These are phyloP conservation scores for Aspergillus sp. DNA, from an alignment of 2,329 filamentous ascomycete species.

Conservation along the genomic window DNA sequence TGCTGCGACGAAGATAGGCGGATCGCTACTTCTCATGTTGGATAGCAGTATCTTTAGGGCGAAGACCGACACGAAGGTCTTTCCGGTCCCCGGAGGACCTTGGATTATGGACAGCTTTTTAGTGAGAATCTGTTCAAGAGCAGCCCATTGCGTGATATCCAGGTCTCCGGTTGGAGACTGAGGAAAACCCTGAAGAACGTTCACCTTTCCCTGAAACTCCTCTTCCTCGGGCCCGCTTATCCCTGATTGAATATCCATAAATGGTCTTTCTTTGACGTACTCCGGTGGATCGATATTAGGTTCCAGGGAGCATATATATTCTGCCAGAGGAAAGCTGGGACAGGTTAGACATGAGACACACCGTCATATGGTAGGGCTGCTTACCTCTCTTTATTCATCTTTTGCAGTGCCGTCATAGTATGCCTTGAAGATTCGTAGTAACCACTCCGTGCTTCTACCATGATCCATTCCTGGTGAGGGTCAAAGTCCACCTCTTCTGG, in stretches of 20 bases:
- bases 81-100: slow-evolving; percentile 71
- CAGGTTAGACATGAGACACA: too few species aligned
- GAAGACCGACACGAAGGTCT: slow-evolving; percentile 72
- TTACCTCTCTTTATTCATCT: slow-evolving; percentile 47
- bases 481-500: slow-evolving; percentile 58
- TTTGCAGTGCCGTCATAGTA: slow-evolving; percentile 64
- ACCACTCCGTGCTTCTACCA: slow-evolving; percentile 65
- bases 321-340: slow-evolving; percentile 37
- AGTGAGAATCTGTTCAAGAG: slow-evolving; percentile 61
- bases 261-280: slow-evolving; percentile 45
- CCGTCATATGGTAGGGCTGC: slow-evolving; percentile 1
- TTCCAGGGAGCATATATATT: slow-evolving; percentile 35
- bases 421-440: slow-evolving; percentile 74
- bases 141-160: slow-evolving; percentile 62
- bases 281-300: slow-evolving; percentile 40
- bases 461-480: slow-evolving; percentile 60
- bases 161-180: slow-evolving; percentile 38
- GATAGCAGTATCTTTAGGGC: slow-evolving; percentile 58
- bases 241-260: slow-evolving; percentile 43
- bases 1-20: slow-evolving; percentile 69
- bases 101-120: slow-evolving; percentile 69
- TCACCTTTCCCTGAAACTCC: slow-evolving; percentile 32
- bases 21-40: slow-evolving; percentile 48
- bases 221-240: slow-evolving; percentile 26
- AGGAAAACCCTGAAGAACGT: slow-evolving; percentile 52